Evolutionary conservation across 352 stramenopile genomes (phyloP), one percentile per base, ranked within the genome.

Genomic region (Pythium rhizo-oryzae): DNA sequence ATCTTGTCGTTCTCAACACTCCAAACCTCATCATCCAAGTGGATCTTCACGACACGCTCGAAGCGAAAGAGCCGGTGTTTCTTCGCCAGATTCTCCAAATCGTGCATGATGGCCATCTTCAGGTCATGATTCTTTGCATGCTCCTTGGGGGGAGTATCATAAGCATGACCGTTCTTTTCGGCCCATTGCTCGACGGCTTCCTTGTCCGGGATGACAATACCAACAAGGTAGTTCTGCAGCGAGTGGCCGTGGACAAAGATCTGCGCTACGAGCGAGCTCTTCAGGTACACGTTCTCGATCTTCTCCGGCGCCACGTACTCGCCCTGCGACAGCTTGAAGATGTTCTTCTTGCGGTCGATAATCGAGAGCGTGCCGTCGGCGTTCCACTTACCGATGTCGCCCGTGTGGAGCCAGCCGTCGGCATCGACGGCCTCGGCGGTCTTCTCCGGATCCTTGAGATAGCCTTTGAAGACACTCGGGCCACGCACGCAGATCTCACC

Each of bases 221-320:
- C 95, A 9, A 99, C 93, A 2, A 99, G 76, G 65, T 82, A 96
- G 71, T 72, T 97, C 75, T 99, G 86, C 3, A 98, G 86, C 43
- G 91, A 98, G 80, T 99, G 93, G 11, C 96, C 97, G 76, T 99
- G 89, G 1, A 99, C 94, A 75, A 98, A 99, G 21, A 84, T 78
- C 76, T 99, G 93, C 15, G 80, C 89, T 35, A 99, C 90, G 70
- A 98, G 95, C 0, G 72, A 61, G 55, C 80, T 94, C 71, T 97
- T 97, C 51, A 86, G 79, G 73, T 98, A 98, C 13, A 97, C 85
- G 70, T 93, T 97, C 70, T 99, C 97, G 74, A 99, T 95, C 84
- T 98, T 98, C 75, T 99, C 96, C 8, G 97, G 82, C 0, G 97
- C 95, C 3, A 99, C 85, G 75, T 99, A 99, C 80, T 99, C 96